Base-by-base conservation (phyloP, 768 basidiomycete species). In the Porpolomopsis calyptriformis region DNA sequence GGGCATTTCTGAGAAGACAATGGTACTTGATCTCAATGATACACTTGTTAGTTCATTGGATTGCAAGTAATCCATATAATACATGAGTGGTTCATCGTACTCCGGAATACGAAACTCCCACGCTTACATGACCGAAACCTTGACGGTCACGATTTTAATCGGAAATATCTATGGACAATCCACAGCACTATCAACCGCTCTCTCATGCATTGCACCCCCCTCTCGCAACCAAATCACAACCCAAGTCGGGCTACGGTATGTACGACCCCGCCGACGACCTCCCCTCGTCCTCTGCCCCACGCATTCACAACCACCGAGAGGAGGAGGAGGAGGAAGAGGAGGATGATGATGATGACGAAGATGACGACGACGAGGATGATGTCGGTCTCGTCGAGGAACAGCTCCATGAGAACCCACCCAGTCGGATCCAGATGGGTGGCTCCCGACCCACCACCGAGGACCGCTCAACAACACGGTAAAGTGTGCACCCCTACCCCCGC, bases 151-250 rank as follows among this genome's bases (percentile, higher is more conserved):
- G n/a, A n/a, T n/a, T n/a, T n/a, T n/a, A n/a, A n/a, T n/a, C n/a
- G n/a, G n/a, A n/a, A n/a, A n/a, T n/a, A 20, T 40, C 19, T 27
- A 76, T 76, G 74, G 72, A 84, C 64, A 83, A 83, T 60, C 81
- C 82, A 46, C 82, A 85, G 59, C 81, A 82, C 51, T 84, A 87
- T 65, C 83, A 85, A 51, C 81, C 85, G 22, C 72, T 87, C 54
- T 87, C 84, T 46, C 80, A 85, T 68, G 85, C 85, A 35, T 70
- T 87, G 31, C 69, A 82, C 59, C 80, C 78, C 0, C 80, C 76
- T 51, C 66, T 60, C 58, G 63, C 60, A 43, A 57, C 60, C 24
- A 59, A 48, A 52, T 60, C 55, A 29, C 62, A 48, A 43, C 51
- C 23, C 22, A 59, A 52, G 38, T 48, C 48, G 45, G 55, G 53